Conservation (phyloP, 2,329 filamentous ascomycete species). For the Eurotiales sp. region DNA sequence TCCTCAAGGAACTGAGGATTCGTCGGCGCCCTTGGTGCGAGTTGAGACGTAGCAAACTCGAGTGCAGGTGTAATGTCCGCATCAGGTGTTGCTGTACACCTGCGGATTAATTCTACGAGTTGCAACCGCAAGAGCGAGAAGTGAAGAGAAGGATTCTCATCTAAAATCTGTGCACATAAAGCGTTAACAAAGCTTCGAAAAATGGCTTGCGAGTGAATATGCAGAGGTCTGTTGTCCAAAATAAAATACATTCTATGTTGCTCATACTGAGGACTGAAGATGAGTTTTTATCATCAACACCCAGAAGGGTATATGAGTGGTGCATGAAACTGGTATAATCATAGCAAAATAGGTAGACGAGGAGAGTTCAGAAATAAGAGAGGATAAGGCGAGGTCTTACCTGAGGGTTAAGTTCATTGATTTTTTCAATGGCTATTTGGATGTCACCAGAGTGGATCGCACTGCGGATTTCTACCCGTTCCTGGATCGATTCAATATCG, state of each 20-base stretch:
- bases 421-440: slow-evolving; percentile 74
- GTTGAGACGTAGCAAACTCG: slow-evolving; percentile 79
- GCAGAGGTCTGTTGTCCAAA: background rate
- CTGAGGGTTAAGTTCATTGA: slow-evolving; percentile 88
- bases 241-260: slow-evolving; percentile 32
- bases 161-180: slow-evolving; percentile 65
- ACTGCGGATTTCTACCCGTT: slow-evolving; percentile 77
- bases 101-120: slow-evolving; percentile 86
- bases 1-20: slow-evolving; percentile 79
- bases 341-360: slow-evolving; percentile 52
- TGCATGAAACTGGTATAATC: slow-evolving; percentile 99
- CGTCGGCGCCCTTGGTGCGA: slow-evolving; percentile 80
- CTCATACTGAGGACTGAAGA: slow-evolving; percentile 89
- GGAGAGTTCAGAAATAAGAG: slow-evolving; percentile 18
- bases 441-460: slow-evolving; percentile 84
- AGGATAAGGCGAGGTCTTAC: slow-evolving; percentile 53
- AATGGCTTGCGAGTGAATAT: slow-evolving; percentile 7
- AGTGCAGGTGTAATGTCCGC: slow-evolving; percentile 76
- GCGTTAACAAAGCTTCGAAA: background rate
- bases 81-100: slow-evolving; percentile 61
- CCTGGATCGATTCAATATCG: slow-evolving; percentile 68
- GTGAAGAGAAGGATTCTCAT: slow-evolving; percentile 76
- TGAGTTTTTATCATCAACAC: slow-evolving; percentile 79
- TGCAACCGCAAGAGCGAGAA: slow-evolving; percentile 88
- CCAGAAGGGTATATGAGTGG: slow-evolving; percentile 93